Conservation (phyloP, 768 basidiomycete genomes). For the Lactarius hengduanensis region DNA sequence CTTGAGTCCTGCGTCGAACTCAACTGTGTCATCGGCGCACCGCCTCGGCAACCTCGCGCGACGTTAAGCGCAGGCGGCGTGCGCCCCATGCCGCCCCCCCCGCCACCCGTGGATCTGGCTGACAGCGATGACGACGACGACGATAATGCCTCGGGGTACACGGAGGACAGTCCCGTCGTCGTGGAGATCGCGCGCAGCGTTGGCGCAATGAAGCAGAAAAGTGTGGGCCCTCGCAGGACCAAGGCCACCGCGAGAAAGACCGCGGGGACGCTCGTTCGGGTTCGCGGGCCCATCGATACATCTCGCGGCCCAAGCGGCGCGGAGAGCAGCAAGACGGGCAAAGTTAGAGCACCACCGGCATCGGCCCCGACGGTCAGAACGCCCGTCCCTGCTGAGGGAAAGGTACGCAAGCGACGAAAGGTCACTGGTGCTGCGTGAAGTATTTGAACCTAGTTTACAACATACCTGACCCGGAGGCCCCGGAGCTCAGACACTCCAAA, state of each 20-base stretch:
- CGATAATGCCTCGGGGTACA: conserved; percentile 33
- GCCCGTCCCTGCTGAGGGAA: conserved; percentile 4
- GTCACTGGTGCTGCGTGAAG: conserved; percentile 13
- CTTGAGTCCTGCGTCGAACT: conserved; percentile 56
- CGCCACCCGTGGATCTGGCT: conserved; percentile 6
- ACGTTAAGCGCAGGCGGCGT: conserved; percentile 27
- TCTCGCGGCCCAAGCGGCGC: conserved; percentile 4
- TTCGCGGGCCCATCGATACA: background rate
- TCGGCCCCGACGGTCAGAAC: no score
- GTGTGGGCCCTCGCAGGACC: conserved; percentile 28
- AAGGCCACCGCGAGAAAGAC: conserved; percentile 23
- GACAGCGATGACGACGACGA: conserved; percentile 32
- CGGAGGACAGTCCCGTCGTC: conserved; percentile 34
- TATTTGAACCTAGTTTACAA: background rate
- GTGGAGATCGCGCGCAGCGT: conserved; percentile 34
- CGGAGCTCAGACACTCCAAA: no score
- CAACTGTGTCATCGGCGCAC: conserved; percentile 47
- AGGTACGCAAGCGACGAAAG: conserved; percentile 21
- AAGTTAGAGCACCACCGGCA: no score
- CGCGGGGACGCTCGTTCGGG: background rate
- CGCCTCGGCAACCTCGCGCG: conserved; percentile 10
- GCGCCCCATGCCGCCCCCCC: conserved; percentile 29
- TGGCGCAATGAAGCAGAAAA: conserved; percentile 21
- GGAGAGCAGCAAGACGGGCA: conserved; percentile 14
- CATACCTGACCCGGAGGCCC: no score